Evolutionary conservation across 2,329 filamentous ascomycete genomes (phyloP), one percentile per base, ranked within the genome.

Genomic region (Diaporthe sp.): DNA sequence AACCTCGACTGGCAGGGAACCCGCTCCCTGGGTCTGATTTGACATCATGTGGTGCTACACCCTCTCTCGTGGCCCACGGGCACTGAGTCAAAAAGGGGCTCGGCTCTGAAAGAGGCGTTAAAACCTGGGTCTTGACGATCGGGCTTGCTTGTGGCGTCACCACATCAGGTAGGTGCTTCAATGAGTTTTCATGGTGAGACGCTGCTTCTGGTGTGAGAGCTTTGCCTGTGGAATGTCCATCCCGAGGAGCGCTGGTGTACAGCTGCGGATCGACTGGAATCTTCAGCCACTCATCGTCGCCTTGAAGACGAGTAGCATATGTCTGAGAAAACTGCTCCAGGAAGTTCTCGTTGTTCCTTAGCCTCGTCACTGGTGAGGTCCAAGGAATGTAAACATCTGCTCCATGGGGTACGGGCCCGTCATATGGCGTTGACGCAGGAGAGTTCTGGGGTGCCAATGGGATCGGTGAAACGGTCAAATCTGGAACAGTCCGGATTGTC

Each of bases 271-370:
- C 79, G 34, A 76, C 61, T 15, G 75, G 75, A 12, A 76, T 71
- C 34, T 67, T 75, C 22, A 76, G 70, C 75, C 75, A 76, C 53
- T 76, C 75, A 10, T 67, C 61, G 61, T 76, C 75, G n/a, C 67
- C 49, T 13, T 67, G 61, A 42, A 34, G 51, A 5, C n/a, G 57
- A 51, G 73, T 8, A 31, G 55, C 19, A 71, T 80, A 81, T 25
- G 78, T 71, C 73, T 80, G 78, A 15, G 77, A 78, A 72, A 82
- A 80, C 28, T 72, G 74, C 71, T 81, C 77, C 3, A 82, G 76
- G 57, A 81, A 72, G 22, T 67, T 73, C 68, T 81, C 78, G 44
- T 79, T 81, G 55, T 79, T 79, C 49, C 79, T 74, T 15, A 81
- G 46, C 34, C 75, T 76, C 0, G 77, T 75, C 4, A 60, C 72